phyloP scores from a whole-genome alignment of 345 rosid species.

The Erucastrum elatum region DNA sequence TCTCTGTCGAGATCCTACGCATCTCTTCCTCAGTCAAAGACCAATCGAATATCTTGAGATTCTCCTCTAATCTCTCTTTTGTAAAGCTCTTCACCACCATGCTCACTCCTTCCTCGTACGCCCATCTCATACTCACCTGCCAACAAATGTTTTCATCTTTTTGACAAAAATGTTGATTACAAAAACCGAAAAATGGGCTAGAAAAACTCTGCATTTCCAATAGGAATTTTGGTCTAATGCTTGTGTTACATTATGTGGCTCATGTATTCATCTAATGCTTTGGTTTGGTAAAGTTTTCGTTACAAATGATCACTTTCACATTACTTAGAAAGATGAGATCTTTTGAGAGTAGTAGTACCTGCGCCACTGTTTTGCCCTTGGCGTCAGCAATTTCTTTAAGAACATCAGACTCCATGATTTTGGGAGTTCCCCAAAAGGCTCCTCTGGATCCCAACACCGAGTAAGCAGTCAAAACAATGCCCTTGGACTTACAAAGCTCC shows the following conservation, averaged over 20 bases:
- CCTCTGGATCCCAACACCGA: conserved; percentile 67
- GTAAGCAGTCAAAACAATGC: conserved; percentile 57
- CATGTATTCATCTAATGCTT: neutral
- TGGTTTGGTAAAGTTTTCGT: neutral
- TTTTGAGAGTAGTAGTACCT: conserved; percentile 42
- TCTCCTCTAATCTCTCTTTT: conserved; percentile 55
- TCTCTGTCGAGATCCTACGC: conserved; percentile 39
- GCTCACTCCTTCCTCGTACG: conserved; percentile 50
- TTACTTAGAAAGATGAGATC: neutral
- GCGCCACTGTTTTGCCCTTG: conserved; percentile 72
- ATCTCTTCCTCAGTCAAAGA: conserved; percentile 48
- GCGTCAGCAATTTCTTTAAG: conserved; percentile 63
- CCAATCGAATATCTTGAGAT: conserved; percentile 63
- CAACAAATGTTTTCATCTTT: neutral
- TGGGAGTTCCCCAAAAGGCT: conserved; percentile 63
- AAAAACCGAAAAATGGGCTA: neutral
- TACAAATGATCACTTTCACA: neutral
- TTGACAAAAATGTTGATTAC: neutral
- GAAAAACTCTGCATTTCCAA: neutral
- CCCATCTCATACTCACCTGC: conserved; percentile 72
- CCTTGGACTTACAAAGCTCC: conserved; percentile 58
- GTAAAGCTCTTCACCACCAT: conserved; percentile 62
- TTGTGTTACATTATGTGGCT: neutral
- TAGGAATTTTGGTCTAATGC: too few species aligned
- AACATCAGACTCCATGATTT: conserved; percentile 61